phyloP scores from a whole-genome alignment of 768 basidiomycete species.

The Termitomyces bulborhizus region DNA sequence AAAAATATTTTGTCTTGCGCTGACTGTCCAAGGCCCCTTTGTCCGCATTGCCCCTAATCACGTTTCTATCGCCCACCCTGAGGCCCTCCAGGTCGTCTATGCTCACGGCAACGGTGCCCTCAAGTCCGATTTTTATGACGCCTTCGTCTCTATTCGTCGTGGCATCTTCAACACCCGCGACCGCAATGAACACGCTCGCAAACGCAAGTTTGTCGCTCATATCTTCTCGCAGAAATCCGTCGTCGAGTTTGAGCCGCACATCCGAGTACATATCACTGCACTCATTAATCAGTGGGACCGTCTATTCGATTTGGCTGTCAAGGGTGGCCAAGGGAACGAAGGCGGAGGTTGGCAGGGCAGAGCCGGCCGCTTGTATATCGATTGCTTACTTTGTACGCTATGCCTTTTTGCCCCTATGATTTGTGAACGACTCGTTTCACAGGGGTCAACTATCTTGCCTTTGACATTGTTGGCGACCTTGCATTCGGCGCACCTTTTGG shows the following conservation, averaged over 20 bases:
- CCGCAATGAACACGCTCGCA: slow-evolving; percentile 74
- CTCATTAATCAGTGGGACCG: slow-evolving; percentile 74
- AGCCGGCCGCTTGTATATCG: slow-evolving; percentile 64
- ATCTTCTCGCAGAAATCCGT: slow-evolving; percentile 84
- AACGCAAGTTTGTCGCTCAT: slow-evolving; percentile 86
- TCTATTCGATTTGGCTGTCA: slow-evolving; percentile 47
- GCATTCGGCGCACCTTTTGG: slow-evolving; percentile 88
- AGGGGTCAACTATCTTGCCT: slow-evolving; percentile 53
- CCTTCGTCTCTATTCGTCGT: slow-evolving; percentile 68
- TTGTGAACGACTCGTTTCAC: background rate
- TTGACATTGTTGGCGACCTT: slow-evolving; percentile 79
- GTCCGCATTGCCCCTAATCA: slow-evolving; percentile 75
- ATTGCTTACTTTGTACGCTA: slow-evolving; percentile 69
- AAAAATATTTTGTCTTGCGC: background rate
- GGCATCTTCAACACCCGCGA: slow-evolving; percentile 79
- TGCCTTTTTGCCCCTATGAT: slow-evolving; percentile 12
- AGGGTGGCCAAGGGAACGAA: slow-evolving; percentile 51
- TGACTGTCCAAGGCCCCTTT: slow-evolving; percentile 40
- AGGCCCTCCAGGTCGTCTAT: slow-evolving; percentile 69
- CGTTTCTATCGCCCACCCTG: slow-evolving; percentile 71
- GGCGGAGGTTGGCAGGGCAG: slow-evolving; percentile 63
- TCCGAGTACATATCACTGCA: slow-evolving; percentile 50
- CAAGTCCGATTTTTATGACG: slow-evolving; percentile 75
- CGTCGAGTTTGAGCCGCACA: slow-evolving; percentile 79
- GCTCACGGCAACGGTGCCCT: slow-evolving; percentile 81